These are phyloP conservation scores for Sclerotinia spermophila DNA, from an alignment of 2,329 filamentous ascomycete genomes.

Conservation along the genomic window DNA sequence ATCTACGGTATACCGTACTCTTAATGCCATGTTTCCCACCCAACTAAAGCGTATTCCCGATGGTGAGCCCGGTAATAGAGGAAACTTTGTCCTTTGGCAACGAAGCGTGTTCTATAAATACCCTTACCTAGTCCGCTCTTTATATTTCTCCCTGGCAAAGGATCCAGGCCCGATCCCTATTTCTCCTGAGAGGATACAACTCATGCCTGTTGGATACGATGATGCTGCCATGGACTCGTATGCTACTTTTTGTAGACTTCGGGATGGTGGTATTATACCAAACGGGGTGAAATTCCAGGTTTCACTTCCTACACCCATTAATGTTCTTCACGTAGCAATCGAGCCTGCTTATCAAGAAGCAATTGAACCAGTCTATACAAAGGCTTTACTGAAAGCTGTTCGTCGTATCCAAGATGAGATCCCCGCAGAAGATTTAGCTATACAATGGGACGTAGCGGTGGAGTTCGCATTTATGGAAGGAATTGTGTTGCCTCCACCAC, in stretches of 20 bases:
- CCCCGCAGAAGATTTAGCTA: conserved; percentile 35
- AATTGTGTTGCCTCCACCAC: neutral
- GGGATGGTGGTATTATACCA: conserved; percentile 29
- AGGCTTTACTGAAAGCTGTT: conserved; percentile 29
- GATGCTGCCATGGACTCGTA: conserved; percentile 35
- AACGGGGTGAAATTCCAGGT: conserved; percentile 37
- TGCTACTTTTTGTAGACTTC: conserved; percentile 28
- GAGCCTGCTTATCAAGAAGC: conserved; percentile 28
- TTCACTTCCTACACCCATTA: conserved; percentile 35
- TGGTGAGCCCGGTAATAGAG: conserved; percentile 41
- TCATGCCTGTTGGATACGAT: conserved; percentile 30
- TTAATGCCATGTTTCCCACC: conserved; percentile 33
- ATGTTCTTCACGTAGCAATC: conserved; percentile 25
- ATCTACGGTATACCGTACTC: conserved; percentile 37
- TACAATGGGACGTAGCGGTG: conserved; percentile 36
- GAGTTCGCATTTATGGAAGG: conserved; percentile 34
- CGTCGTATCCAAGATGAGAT: conserved; percentile 32
- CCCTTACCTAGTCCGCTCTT: conserved; percentile 18
- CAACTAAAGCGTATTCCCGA: conserved; percentile 42
- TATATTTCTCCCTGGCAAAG: conserved; percentile 15
- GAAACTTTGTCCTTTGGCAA: conserved; percentile 39
- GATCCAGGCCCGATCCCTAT: conserved; percentile 12
- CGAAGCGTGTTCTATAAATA: conserved; percentile 32
- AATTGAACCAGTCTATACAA: conserved; percentile 36
- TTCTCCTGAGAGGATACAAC: conserved; percentile 16